phyloP scores from a whole-genome alignment of 371 early-diverging fungal species.

The Nematocida sp. region DNA sequence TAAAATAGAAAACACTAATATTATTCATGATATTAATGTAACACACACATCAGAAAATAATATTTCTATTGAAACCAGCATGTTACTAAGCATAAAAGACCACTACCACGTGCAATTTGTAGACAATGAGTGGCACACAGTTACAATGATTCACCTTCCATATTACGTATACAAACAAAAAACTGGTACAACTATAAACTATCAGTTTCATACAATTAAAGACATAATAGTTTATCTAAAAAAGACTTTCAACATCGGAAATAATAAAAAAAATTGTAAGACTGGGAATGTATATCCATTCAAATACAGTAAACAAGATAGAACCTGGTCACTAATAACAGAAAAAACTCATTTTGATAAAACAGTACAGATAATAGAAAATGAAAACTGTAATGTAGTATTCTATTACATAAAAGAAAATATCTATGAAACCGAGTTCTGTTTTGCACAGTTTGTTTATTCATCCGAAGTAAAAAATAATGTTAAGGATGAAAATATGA shows the following conservation, averaged over 20 bases:
- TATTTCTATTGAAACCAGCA: too few relatives aligned
- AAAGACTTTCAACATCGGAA: not conserved
- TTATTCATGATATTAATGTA: too few relatives aligned
- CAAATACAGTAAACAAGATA: not conserved
- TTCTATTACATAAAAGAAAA: not conserved
- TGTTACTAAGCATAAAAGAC: not conserved
- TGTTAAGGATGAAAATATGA: not conserved
- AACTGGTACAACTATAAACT: not conserved
- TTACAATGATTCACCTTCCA: not conserved
- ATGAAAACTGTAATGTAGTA: not conserved
- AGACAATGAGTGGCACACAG: not conserved
- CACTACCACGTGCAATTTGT: not conserved
- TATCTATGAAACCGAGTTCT: not conserved
- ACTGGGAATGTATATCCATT: not conserved
- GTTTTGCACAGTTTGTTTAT: not conserved
- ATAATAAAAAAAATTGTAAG: not conserved
- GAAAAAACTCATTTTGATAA: not conserved
- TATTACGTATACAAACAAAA: not conserved
- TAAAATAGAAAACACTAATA: too few relatives aligned
- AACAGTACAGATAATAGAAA: not conserved
- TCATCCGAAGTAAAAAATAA: not conserved
- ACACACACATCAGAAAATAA: too few relatives aligned
- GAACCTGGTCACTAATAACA: not conserved
- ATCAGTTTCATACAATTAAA: not conserved
- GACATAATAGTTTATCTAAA: not conserved